Evolutionary conservation across 192 early-diverging fungal genomes (phyloP).

Genomic region (Jimgerdemannia flammicorona): DNA sequence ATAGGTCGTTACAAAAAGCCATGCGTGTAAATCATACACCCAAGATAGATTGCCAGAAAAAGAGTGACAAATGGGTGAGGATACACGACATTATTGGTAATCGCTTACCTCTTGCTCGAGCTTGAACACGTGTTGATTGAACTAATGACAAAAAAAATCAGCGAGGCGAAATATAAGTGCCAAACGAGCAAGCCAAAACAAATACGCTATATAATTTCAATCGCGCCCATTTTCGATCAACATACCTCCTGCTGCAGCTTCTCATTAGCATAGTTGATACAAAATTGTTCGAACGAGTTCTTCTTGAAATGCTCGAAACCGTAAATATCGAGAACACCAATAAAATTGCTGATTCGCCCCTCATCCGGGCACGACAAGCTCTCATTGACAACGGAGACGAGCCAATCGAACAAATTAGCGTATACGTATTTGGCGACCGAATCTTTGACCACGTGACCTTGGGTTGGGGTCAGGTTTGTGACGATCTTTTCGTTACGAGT

Average conservation of each 20-base stretch:
- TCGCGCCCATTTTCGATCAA: neutral
- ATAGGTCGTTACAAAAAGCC: neutral
- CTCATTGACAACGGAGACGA: slow-evolving; percentile 85
- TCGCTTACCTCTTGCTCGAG: slow-evolving; percentile 79
- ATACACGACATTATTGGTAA: neutral
- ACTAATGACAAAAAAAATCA: slow-evolving; percentile 41
- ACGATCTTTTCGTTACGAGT: slow-evolving; percentile 93
- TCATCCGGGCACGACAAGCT: slow-evolving; percentile 63
- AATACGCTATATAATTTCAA: neutral
- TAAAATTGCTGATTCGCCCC: slow-evolving; percentile 58
- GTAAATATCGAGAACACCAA: slow-evolving; percentile 99
- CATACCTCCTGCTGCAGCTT: slow-evolving; percentile 88
- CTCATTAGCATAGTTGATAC: slow-evolving; percentile 97
- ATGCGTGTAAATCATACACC: neutral
- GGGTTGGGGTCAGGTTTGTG: slow-evolving; percentile 64
- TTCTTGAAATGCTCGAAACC: slow-evolving; percentile 99
- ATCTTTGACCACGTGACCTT: slow-evolving; percentile 80
- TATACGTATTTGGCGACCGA: slow-evolving; percentile 98
- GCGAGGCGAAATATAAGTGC: neutral
- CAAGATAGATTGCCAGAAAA: neutral
- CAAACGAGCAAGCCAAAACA: neutral
- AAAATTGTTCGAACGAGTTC: slow-evolving; percentile 99
- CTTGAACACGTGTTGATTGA: slow-evolving; percentile 98
- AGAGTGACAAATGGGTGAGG: neutral
- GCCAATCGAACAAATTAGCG: slow-evolving; percentile 93